These are phyloP conservation scores for Sclerotinia glacialis DNA, from an alignment of 2,329 filamentous ascomycete species.

Conservation along the genomic window DNA sequence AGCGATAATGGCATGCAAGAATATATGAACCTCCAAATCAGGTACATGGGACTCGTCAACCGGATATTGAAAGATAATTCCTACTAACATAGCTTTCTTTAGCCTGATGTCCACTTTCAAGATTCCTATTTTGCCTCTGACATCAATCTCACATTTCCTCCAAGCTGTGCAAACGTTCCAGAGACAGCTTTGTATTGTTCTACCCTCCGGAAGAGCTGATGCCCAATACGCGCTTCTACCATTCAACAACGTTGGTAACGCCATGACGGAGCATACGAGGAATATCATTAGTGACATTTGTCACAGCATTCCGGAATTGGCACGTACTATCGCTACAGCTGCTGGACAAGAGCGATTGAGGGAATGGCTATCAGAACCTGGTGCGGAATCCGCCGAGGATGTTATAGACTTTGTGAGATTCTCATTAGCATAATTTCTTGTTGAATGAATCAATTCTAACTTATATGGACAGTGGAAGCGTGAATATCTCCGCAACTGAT, in stretches of 20 bases:
- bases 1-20: constrained; percentile 29
- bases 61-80: neutral
- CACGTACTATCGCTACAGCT: constrained; percentile 30
- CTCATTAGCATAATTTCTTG: neutral
- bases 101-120: constrained; percentile 35
- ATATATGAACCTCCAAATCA: constrained; percentile 37
- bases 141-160: constrained; percentile 29
- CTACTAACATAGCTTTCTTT: constrained; percentile 24
- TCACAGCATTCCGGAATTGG: constrained; percentile 33
- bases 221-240: constrained; percentile 32
- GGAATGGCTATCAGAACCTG: constrained; percentile 30
- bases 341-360: constrained; percentile 32
- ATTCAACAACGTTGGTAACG: constrained; percentile 33
- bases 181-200: constrained; percentile 28
- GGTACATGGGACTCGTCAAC: constrained; percentile 25
- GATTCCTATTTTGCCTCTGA: constrained; percentile 37
- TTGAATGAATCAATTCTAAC: neutral
- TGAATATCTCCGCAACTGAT: constrained; percentile 26
- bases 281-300: constrained; percentile 39
- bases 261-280: constrained; percentile 36
- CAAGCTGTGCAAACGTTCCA: constrained; percentile 34
- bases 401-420: constrained; percentile 34
- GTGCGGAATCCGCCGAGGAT: constrained; percentile 27
- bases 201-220: constrained; percentile 20
- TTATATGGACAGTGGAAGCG: constrained; percentile 9